Base-by-base conservation (phyloP, 257 asterid species). In the Linderniella brevidens region DNA sequence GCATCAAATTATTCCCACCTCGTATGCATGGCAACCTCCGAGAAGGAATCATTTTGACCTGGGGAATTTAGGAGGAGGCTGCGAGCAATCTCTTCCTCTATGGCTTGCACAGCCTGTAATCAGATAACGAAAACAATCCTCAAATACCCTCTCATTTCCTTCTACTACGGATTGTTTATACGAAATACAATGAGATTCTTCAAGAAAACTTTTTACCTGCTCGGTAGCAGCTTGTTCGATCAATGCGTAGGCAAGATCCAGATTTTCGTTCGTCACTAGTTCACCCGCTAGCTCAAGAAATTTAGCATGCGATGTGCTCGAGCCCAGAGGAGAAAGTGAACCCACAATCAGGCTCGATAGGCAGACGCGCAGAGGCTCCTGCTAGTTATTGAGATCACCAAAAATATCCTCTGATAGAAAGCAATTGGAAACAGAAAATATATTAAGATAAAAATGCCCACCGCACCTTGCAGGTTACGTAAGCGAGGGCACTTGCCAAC, bases 381-480 rank as follows among this genome's bases (percentile, higher is more conserved):
- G 52, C 20, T 12, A 50, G 38, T 44, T 19, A 52, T 25, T 6
- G 32, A 3, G 13, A 46, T 1, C 1, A 46, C 10, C 11, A n/a
- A n/a, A n/a, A n/a, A n/a, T 25, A 44, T 17, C 14, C 9, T 44
- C 9, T 2, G 32, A 25, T 25, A 25, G 32, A 25, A 25, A 6
- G 32, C 32, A 25, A 25, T 25, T 25, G 32, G 32, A 25, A 25
- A 25, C 32, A 25, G 32, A 25, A 25, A n/a, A n/a, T 6, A 6
- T 25, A 25, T 25, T 25, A 25, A 25, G 32, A 25, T 13, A 17
- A 52, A 55, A 25, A 49, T 17, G 56, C 4, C 41, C 40, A 39
- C 36, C 49, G n/a, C 68, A 90, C 99, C 99, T 90, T 90, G 94
- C 94, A 90, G 35, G 96, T 90, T 42, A 85, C 99, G 62, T 90